Evolutionary conservation across 306 rosid genomes (phyloP), one percentile per base, ranked within the genome.

Genomic region (Trifolium dubium): DNA sequence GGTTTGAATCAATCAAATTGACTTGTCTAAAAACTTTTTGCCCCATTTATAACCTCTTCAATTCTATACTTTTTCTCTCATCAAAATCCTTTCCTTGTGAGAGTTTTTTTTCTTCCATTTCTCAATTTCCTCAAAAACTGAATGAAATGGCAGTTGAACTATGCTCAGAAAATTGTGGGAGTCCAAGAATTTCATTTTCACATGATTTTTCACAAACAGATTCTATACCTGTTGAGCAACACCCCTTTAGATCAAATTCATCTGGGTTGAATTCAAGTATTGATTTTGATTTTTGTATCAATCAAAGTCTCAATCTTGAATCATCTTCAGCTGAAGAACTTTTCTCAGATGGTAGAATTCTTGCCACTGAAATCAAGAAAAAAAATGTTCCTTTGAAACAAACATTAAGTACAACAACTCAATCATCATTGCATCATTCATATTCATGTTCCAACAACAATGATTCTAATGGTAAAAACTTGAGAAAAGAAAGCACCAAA

Each of bases 121-220:
- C 78, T 68, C 55, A 55, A n/a, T 61, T 66, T 72, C 56, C 56
- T 64, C 74, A 15, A 18, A 51, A 2, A 2, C 56, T 73, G 72
- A 37, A 65, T 56, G 64, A 70, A 71, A 92, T 92, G 98, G 89
- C 84, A 2, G 13, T 90, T 39, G 91, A 92, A 30, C 71, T 89
- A 4, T 86, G 58, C 77, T 83, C 96, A 23, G 92, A 83, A 30
- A 84, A 82, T 61, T 71, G 87, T 53, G 82, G 67, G 64, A 90
- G 93, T 80, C 98, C 98, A 3, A 86, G 98, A 79, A 86, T 92
- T 76, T 92, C 98, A 51, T 92, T 92, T 79, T 92, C 98, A 6
- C 88, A 84, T 32, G 92, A 90, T 35, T 86, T 92, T 65, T 75
- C 80, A 47, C 98, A 86, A 14, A 61, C 86, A 5, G 94, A 89